Percentiles rank a stretch among this genome's conserved stretches.
phyloP scores from a whole-genome alignment of 2,329 filamentous ascomycete genomes.

The Pestalotiopsis sp. region DNA sequence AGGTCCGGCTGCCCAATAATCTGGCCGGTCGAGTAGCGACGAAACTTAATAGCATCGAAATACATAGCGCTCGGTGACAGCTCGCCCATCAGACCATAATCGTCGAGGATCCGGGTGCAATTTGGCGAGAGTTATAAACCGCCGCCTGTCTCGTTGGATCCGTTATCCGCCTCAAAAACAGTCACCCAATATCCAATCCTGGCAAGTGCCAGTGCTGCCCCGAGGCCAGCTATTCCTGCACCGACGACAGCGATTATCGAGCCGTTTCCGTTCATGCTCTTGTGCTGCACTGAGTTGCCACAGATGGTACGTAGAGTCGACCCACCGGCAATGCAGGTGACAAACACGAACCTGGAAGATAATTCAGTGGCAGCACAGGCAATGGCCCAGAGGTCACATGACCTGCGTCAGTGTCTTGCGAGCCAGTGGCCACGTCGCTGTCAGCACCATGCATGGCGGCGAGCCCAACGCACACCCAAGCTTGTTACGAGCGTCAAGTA shows the following conservation, averaged over 20 bases:
- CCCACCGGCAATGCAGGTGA: too few species aligned
- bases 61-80: neutral
- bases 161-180: neutral
- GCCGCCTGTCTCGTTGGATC: neutral
- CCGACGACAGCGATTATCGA: neutral
- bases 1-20: neutral
- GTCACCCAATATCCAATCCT: neutral
- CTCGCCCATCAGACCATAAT: neutral
- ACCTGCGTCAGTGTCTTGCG: too few species aligned
- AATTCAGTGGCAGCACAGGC: too few species aligned
- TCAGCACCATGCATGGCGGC: too few species aligned
- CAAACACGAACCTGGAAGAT: too few species aligned
- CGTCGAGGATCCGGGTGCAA: neutral
- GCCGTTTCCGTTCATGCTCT: neutral
- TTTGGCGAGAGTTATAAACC: neutral
- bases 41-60: neutral
- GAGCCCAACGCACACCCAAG: too few species aligned
- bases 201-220: neutral
- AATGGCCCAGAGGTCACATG: too few species aligned
- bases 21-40: neutral
- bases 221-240: slow-evolving; percentile 3
- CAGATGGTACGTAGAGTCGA: too few species aligned
- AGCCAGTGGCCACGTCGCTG: too few species aligned
- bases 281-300: neutral
- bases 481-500: too few species aligned